Evolutionary conservation across 1,284 basidiomycete genomes (phyloP), one percentile per base, ranked within the genome.

Genomic region (Tranzscheliella williamsii): DNA sequence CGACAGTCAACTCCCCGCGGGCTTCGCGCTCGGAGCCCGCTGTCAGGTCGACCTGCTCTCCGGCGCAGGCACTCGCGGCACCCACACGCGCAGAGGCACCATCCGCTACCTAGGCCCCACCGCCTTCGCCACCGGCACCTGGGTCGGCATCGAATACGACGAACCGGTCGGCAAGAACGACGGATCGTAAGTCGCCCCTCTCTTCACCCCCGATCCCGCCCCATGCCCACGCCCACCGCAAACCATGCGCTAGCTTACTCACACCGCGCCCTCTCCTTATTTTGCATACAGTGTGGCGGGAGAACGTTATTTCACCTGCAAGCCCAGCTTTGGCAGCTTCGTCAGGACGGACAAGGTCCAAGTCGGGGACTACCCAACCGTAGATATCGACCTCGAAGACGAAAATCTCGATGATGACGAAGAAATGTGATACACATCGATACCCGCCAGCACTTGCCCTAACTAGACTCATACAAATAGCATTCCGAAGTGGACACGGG

Each of bases 101-200:
- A 85, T 98, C 18, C 82, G 86, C 8, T 98, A 87, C 70, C 86
- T 93, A 11, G 95, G 95, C 0, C 75, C 80, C 21, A 90, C 92
- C 0, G 81, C 83, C 42, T 95, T 97, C 72, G 85, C 85, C 9
- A 52, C 24, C 4, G 78, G 73, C 0, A 75, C 84, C 0, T 97
- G 94, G 94, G 84, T 97, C 2, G 95, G 94, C 1, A 82, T 98
- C 6, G 90, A 95, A 78, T 90, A 94, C 70, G 95, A 98, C 75
- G 95, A 97, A 73, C 94, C 95, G 1, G 83, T 91, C 11, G 93
- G 94, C 11, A 96, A 93, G 80, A 93, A 94, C 62, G 89, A 97
- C 77, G 94, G 94, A 64, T 86, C 86, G 90, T 93, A 78, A 81
- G 90, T 85, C 37, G 17, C n/a, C n/a, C n/a, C n/a, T n/a, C n/a